A percentile compares a stretch with the other conserved stretches of the same genome.
Conservation (phyloP, 495 filamentous ascomycete genomes). For the Choiromyces venosus region DNA sequence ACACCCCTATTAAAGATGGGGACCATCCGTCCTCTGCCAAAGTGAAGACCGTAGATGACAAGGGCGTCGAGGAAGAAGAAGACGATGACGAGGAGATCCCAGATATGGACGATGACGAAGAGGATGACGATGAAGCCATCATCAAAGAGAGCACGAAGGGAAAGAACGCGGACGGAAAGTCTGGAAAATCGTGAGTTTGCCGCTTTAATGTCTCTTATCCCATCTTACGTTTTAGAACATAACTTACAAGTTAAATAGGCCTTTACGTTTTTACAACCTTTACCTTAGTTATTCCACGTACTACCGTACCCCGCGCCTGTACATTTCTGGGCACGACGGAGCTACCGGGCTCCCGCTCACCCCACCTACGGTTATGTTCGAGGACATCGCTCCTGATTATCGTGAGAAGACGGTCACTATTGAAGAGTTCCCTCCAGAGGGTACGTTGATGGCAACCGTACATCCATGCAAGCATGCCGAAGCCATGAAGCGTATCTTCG, state of each 20-base stretch:
- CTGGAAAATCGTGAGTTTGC: slow-evolving; percentile 57
- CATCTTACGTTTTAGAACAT: slow-evolving; percentile 6
- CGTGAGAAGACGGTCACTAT: slow-evolving; percentile 99
- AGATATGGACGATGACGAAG: slow-evolving; percentile 96
- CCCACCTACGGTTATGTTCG: slow-evolving; percentile 89
- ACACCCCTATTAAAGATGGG: slow-evolving; percentile 4
- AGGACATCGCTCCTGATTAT: slow-evolving; percentile 98
- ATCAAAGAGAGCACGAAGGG: slow-evolving; percentile 62
- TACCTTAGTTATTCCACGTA: slow-evolving; percentile 97
- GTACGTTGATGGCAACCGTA: slow-evolving; percentile 89
- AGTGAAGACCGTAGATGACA: slow-evolving; percentile 69
- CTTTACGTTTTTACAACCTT: slow-evolving; percentile 85
- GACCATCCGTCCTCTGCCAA: slow-evolving; percentile 45
- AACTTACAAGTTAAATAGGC: slow-evolving; percentile 49
- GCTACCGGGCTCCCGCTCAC: slow-evolving; percentile 74
- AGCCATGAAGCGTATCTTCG: slow-evolving; percentile 96
- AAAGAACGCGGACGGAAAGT: slow-evolving; percentile 46
- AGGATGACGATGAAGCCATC: slow-evolving; percentile 95
- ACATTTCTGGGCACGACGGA: slow-evolving; percentile 74
- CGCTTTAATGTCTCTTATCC: slow-evolving; percentile 9
- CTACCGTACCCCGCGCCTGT: slow-evolving; percentile 93
- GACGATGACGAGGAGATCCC: slow-evolving; percentile 85
- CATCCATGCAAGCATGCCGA: slow-evolving; percentile 90
- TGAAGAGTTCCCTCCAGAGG: slow-evolving; percentile 72
- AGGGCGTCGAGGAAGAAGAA: slow-evolving; percentile 65